Conservation (phyloP, 371 early-diverging fungal species). For the Lichtheimia corymbifera region DNA sequence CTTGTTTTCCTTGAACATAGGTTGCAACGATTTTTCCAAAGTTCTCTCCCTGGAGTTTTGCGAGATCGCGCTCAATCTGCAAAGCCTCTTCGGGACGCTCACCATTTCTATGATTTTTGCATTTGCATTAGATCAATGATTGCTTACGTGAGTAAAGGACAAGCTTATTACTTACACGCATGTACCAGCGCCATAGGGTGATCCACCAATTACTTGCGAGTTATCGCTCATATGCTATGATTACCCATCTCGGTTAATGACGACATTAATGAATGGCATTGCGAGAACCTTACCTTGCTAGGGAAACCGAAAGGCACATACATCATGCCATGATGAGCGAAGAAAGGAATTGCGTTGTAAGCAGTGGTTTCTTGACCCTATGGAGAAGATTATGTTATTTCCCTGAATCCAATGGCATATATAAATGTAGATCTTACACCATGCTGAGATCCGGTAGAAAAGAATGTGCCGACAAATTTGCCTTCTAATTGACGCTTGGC, state of each 20-base stretch:
- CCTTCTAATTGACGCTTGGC: conserved; percentile 53
- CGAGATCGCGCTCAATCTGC: too few relatives aligned
- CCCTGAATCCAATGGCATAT: too few relatives aligned
- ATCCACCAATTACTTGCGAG: conserved; percentile 52
- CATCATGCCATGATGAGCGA: conserved; percentile 75
- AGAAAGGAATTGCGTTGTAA: conserved; percentile 54
- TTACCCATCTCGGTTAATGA: neutral
- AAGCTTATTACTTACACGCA: neutral
- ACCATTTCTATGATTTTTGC: too few relatives aligned
- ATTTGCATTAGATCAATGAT: too few relatives aligned
- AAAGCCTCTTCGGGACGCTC: too few relatives aligned
- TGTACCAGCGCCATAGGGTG: conserved; percentile 38
- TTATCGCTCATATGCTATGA: conserved; percentile 17
- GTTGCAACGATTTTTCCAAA: too few relatives aligned
- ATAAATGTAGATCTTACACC: conserved; percentile 44
- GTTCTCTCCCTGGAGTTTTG: too few relatives aligned
- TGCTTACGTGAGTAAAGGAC: too few relatives aligned
- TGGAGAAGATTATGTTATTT: too few relatives aligned
- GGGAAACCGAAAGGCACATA: conserved; percentile 68
- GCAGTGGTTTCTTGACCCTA: conserved; percentile 69
- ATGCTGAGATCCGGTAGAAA: conserved; percentile 64
- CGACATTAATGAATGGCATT: neutral
- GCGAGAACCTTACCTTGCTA: conserved; percentile 13
- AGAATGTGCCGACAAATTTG: conserved; percentile 72
- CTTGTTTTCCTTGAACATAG: too few relatives aligned